Evolutionary conservation across 495 filamentous ascomycete species (phyloP).

Genomic region (Neurospora sp.): DNA sequence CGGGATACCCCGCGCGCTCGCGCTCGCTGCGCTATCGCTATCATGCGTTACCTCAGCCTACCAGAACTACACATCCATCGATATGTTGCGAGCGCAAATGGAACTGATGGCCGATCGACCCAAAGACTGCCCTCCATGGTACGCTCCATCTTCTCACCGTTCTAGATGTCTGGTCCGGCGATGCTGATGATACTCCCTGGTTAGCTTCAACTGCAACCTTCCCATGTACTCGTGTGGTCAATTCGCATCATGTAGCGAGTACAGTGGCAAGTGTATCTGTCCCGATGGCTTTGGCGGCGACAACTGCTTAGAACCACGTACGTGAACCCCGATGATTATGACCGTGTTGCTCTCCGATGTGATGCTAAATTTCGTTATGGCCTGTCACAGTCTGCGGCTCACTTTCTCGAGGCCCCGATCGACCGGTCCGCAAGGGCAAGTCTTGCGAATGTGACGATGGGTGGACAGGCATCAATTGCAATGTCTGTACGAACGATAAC

Average conservation of each 20-base stretch:
- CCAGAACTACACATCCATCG: constrained; percentile 34
- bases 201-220: constrained; percentile 95
- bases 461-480: constrained; percentile 98
- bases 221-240: constrained; percentile 85
- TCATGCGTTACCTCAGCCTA: constrained; percentile 31
- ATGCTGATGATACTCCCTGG: constrained; percentile 7
- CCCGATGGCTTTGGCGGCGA: constrained; percentile 87
- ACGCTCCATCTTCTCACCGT: constrained; percentile 11
- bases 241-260: constrained; percentile 73
- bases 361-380: constrained; percentile 6
- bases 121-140: constrained; percentile 56
- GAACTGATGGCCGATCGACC: constrained; percentile 44
- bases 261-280: constrained; percentile 84
- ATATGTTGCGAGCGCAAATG: constrained; percentile 42
- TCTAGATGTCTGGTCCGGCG: neutral
- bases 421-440: constrained; percentile 55
- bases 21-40: constrained; percentile 29
- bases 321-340: constrained; percentile 7
- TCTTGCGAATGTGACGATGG: constrained; percentile 84
- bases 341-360: neutral
- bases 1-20: constrained; percentile 21
- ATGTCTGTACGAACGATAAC: constrained; percentile 75
- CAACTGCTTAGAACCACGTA: constrained; percentile 74
- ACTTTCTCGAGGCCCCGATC: constrained; percentile 66
- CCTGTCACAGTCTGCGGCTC: constrained; percentile 61